Conservation (phyloP, 768 basidiomycete genomes). For the Trametes cingulata region DNA sequence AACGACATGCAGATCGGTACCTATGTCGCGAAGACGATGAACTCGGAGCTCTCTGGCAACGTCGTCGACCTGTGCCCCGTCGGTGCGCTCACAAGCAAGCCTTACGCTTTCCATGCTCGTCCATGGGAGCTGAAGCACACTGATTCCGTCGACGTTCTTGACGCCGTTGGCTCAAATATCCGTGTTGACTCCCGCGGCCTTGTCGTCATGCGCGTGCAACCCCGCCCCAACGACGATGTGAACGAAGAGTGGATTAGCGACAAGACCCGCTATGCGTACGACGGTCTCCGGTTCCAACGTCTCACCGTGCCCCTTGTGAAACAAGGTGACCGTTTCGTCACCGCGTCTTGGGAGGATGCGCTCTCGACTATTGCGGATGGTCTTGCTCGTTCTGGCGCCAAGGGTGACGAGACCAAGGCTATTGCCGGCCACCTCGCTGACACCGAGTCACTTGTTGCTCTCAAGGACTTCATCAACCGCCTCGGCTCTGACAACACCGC, state of each 20-base stretch:
- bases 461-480: conserved; percentile 91
- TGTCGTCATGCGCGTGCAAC: conserved; percentile 96
- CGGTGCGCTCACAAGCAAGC: conserved; percentile 96
- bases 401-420: conserved; percentile 91
- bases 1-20: conserved; percentile 99
- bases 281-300: conserved; percentile 93
- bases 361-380: conserved; percentile 78
- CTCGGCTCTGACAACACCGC: conserved; percentile 94
- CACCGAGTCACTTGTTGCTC: conserved; percentile 87
- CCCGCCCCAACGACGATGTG: conserved; percentile 93
- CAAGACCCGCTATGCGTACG: conserved; percentile 96
- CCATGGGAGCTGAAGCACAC: conserved; percentile 99
- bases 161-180: conserved; percentile 96
- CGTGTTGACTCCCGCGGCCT: conserved; percentile 94
- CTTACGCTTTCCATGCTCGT: conserved; percentile 95
- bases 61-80: conserved; percentile 97
- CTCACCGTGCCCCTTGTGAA: conserved; percentile 90
- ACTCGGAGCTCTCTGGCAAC: conserved; percentile 97
- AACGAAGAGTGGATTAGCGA: conserved; percentile 99
- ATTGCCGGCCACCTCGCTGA: conserved; percentile 93
- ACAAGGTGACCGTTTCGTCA: conserved; percentile 88
- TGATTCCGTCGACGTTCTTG: conserved; percentile 92
- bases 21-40: conserved; percentile 97
- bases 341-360: conserved; percentile 91
- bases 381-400: conserved; percentile 74